Base-by-base conservation (phyloP, 228 moss, liverwort and hornwort species). In the Sphagnum magellanicum region DNA sequence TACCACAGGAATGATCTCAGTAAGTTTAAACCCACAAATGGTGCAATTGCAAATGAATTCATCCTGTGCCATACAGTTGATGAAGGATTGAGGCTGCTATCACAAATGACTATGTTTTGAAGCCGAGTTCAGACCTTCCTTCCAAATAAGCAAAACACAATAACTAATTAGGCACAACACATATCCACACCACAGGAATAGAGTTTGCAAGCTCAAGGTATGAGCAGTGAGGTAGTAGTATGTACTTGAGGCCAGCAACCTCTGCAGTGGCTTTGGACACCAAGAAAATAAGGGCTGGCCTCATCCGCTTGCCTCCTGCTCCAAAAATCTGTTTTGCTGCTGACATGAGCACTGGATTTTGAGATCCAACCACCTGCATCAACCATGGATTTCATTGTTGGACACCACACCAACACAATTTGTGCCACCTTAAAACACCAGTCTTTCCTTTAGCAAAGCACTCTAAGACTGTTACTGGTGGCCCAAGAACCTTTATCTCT, bases 261-360 rank as follows among this genome's bases (percentile, higher is more conserved):
- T 90, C 74, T 60, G 84, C 81, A 67, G 98, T 98, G 50, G 94
- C 98, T 84, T 75, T 92, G 60, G 92, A 89, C 52, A 98, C 98
- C 15, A 98, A 80, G 72, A 98, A 98, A 16, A 94, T 91, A 64
- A 98, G 70, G 46, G 98, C 98, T 51, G 98, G 98, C 75, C 98
- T 89, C 83, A 98, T 78, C 65, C 94, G 88, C 81, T 98, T 98
- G 72, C 98, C 98, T 49, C 98, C 98, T 52, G 98, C 94, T 50
- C 98, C 80, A 70, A 98, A 98, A 66, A 98, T 94, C 79, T 94
- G 98, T 73, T 92, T 88, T 51, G 98, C 98, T 75, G 98, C 94
- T 67, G 98, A 87, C 92, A 89, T 89, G 15, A 98, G 93, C 79
- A 84, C 32, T 53, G 91, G 94, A 73, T 94, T 93, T 62, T 98